Conservation (phyloP, 306 rosid genomes). For the Vigna mungo region DNA sequence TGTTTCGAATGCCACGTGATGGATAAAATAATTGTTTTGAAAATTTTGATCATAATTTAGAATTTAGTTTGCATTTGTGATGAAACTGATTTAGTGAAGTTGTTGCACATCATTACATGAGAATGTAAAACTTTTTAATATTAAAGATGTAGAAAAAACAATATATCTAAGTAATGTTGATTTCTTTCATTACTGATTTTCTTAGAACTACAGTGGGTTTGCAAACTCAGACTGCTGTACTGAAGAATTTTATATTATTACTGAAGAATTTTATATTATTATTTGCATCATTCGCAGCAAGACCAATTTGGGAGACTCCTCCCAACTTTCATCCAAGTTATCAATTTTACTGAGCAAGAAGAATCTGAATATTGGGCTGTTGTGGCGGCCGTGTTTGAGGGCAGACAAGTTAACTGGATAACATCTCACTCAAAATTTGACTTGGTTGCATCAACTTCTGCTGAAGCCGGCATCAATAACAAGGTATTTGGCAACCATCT, state of each 20-base stretch:
- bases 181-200: constrained; percentile 26
- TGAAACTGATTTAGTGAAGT: not conserved
- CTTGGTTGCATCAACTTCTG: constrained; percentile 61
- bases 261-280: constrained; percentile 34
- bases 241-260: constrained; percentile 34
- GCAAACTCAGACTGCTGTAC: constrained; percentile 28
- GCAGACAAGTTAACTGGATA: constrained; percentile 69
- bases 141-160: not conserved
- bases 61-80: constrained; percentile 14
- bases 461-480: constrained; percentile 76
- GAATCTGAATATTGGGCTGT: constrained; percentile 84
- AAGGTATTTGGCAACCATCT: constrained; percentile 61
- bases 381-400: constrained; percentile 88
- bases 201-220: constrained; percentile 16
- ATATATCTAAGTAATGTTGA: not conserved
- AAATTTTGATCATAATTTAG: not conserved
- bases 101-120: not conserved
- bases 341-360: constrained; percentile 88
- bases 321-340: constrained; percentile 89
- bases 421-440: constrained; percentile 54
- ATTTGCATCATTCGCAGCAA: constrained; percentile 63
- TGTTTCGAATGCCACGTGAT: not conserved
- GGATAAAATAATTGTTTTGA: constrained; percentile 2
- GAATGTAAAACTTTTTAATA: not conserved
- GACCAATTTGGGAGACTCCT: constrained; percentile 93